Base-by-base conservation (phyloP, 1,139 yeast genomes). In the Scheffersomyces titani region DNA sequence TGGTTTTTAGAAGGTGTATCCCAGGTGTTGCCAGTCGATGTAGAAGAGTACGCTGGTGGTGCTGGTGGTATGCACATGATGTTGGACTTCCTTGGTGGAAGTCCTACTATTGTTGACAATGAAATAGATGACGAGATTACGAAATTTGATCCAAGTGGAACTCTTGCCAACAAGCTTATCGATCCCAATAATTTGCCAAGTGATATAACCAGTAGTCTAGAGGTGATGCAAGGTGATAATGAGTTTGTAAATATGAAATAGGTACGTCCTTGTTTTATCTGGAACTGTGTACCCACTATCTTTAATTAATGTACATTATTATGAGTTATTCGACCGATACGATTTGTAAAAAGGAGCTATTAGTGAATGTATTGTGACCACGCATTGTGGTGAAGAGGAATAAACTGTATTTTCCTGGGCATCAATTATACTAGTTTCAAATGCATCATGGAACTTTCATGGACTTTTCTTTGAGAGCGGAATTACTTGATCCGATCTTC, bases 1-100 rank as follows among this genome's bases (percentile, higher is more conserved):
- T 93, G 98, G 98, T 93, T 93, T 65, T 78, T 93, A 61, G 97
- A 92, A 71, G 98, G 98, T 1, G 97, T 93, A 2, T 84, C 96
- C 5, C 87, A 87, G 59, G 97, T 92, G 0, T 78, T 93, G 54
- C 96, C 96, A 0, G 92, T 85, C 18, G 92, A 89, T 70, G 96
- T 89, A 20, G 96, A 89, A 61, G 91, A 89, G 64, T 89, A 89
- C 66, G 86, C 90, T 18, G 94, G 94, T 13, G 94, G 94, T 3
- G 84, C 84, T 54, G 94, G 96, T 53, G 94, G 94, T 60, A 88
- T 88, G 92, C 92, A 89, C 68, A 89, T 89, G 94, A 89, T 89
- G 96, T 77, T 89, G 72, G 94, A 89, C 70, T 89, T 89, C 75
- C 76, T 89, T 36, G 94, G 94, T 19, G 94, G 94, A 3, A 90